phyloP scores from a whole-genome alignment of 768 basidiomycete species.

The Thelephora ganbajun region DNA sequence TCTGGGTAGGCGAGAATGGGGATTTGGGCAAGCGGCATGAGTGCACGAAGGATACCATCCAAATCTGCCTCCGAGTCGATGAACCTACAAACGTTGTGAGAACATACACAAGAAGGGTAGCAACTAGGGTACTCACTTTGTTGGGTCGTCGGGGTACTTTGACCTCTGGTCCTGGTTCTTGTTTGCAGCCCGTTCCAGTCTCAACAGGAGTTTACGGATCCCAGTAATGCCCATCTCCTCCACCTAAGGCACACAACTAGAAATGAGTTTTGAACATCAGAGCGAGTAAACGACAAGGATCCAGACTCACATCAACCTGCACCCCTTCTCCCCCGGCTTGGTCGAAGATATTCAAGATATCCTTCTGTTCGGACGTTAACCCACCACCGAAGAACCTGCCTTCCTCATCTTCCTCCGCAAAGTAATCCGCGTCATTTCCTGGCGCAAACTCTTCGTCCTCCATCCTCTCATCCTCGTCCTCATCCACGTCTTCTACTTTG shows the following conservation, averaged over 20 bases:
- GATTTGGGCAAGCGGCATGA: slow-evolving; percentile 81
- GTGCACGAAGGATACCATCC: slow-evolving; percentile 70
- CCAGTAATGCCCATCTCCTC: slow-evolving; percentile 56
- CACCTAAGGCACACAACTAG: slow-evolving; percentile 23
- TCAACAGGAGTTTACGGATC: slow-evolving; percentile 59
- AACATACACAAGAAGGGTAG: not conserved
- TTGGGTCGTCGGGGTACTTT: slow-evolving; percentile 87
- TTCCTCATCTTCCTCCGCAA: slow-evolving; percentile 82
- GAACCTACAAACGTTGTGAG: slow-evolving; percentile 43
- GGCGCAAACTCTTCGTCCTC: slow-evolving; percentile 49
- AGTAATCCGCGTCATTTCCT: slow-evolving; percentile 83
- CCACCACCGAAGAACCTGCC: slow-evolving; percentile 93
- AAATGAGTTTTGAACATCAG: slow-evolving; percentile 3
- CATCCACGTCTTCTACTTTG: slow-evolving; percentile 50
- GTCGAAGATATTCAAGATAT: slow-evolving; percentile 93
- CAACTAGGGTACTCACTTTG: slow-evolving; percentile 43
- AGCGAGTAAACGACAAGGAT: not conserved
- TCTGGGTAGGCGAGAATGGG: slow-evolving; percentile 82
- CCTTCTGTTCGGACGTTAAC: slow-evolving; percentile 83
- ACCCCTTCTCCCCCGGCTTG: slow-evolving; percentile 45
- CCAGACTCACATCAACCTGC: slow-evolving; percentile 44
- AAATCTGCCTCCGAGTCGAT: slow-evolving; percentile 98
- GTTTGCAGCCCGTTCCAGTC: slow-evolving; percentile 79
- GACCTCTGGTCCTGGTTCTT: slow-evolving; percentile 95
- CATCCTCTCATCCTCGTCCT: slow-evolving; percentile 26